These are phyloP conservation scores for Boechera stricta DNA, from an alignment of 345 rosid species.

Conservation along the genomic window DNA sequence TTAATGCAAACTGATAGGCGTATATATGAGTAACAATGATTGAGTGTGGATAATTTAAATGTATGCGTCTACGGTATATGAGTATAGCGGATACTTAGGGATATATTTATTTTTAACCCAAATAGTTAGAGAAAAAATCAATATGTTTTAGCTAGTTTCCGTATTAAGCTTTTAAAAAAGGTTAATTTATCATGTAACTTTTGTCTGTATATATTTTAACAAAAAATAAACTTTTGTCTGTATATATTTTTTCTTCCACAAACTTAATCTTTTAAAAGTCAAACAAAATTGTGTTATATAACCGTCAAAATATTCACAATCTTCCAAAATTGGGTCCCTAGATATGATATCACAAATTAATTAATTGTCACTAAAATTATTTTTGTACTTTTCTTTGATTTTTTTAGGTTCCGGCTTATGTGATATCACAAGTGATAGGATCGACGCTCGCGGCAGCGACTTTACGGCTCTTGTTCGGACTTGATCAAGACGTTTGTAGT, in stretches of 20 bases:
- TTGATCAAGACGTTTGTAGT: constrained; percentile 45
- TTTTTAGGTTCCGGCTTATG: constrained; percentile 77
- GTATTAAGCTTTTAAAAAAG: neutral
- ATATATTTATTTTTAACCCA: too few relatives aligned
- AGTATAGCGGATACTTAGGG: neutral
- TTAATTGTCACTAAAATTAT: neutral
- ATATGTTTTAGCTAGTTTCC: neutral
- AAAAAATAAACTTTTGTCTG: neutral
- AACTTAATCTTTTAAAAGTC: neutral
- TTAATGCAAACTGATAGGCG: neutral
- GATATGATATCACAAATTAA: neutral
- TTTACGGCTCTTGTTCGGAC: constrained; percentile 63
- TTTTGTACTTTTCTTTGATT: neutral
- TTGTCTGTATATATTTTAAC: neutral
- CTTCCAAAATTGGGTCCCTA: neutral
- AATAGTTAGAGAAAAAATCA: neutral
- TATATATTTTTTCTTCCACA: neutral
- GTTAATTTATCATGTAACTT: neutral
- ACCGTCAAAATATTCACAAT: constrained; percentile 7
- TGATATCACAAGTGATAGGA: constrained; percentile 71
- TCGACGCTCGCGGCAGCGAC: constrained; percentile 85
- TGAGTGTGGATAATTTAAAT: neutral
- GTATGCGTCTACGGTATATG: neutral
- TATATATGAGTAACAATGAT: neutral
- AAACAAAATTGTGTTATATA: constrained; percentile 11